Conservation (phyloP, 495 filamentous ascomycete genomes). For the Tetracladium marchalianum region DNA sequence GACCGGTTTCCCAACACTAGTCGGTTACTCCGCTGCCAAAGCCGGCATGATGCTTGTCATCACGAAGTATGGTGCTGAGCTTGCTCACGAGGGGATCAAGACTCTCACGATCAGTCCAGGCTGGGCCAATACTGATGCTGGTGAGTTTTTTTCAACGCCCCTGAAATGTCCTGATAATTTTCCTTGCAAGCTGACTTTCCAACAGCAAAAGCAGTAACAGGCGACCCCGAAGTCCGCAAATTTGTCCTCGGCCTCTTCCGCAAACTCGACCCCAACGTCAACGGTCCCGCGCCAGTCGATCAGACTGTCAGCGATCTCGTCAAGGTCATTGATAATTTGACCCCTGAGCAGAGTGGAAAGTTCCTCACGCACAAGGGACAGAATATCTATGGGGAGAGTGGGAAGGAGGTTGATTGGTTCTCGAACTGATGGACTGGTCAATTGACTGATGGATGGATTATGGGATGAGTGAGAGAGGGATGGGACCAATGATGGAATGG, state of each 20-base stretch:
- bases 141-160: no score
- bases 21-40: constrained; percentile 30
- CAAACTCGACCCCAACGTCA: not conserved
- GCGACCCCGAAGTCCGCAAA: not conserved
- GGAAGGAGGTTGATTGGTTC: constrained; percentile 3
- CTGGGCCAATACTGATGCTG: constrained; percentile 23
- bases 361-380: constrained; percentile 1
- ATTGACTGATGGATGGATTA: no score
- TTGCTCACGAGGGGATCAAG: constrained; percentile 23
- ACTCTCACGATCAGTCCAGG: constrained; percentile 24
- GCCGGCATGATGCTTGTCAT: constrained; percentile 31
- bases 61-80: constrained; percentile 28
- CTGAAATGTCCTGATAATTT: no score
- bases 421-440: not conserved
- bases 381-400: not conserved
- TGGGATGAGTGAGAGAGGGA: no score
- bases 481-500: no score
- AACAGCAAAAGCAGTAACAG: constrained; percentile 1
- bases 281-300: not conserved
- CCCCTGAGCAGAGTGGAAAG: not conserved
- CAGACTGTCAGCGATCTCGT: not conserved
- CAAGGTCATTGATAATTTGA: not conserved
- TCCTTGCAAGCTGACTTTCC: not conserved
- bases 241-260: not conserved
- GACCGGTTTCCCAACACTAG: constrained; percentile 15